A percentile compares a stretch with the other conserved stretches of the same genome.
phyloP scores from a whole-genome alignment of 2,329 filamentous ascomycete species.

The Fusarium sarcochroum region DNA sequence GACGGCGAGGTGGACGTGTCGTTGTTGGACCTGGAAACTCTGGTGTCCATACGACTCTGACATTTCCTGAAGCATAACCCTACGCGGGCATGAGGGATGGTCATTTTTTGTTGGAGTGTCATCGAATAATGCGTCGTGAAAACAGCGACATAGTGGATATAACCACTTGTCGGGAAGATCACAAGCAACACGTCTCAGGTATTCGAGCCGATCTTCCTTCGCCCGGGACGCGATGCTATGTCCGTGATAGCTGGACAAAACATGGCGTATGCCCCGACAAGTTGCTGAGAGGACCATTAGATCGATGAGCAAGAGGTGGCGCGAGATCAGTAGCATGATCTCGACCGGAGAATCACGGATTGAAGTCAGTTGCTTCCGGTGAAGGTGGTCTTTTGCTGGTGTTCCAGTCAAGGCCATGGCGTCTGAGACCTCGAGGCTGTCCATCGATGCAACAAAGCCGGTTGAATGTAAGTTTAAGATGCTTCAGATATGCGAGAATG shows the following conservation, averaged over 20 bases:
- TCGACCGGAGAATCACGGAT: neutral
- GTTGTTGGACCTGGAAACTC: neutral
- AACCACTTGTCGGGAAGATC: neutral
- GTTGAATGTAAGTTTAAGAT: too few species aligned
- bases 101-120: neutral
- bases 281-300: neutral
- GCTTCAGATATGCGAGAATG: too few species aligned
- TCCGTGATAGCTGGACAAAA: neutral
- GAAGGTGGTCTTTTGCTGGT: too few species aligned
- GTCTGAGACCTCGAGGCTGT: too few species aligned
- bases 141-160: neutral
- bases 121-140: neutral
- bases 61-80: too few species aligned
- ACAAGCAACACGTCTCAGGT: neutral
- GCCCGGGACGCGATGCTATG: neutral
- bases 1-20: conserved; percentile 1
- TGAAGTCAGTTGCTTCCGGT: too few species aligned
- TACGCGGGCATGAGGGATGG: too few species aligned
- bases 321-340: neutral
- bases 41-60: neutral
- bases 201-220: neutral
- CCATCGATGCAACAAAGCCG: too few species aligned
- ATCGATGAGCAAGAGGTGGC: neutral
- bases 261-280: neutral
- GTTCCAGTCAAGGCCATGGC: too few species aligned